phyloP scores from a whole-genome alignment of 1,284 basidiomycete genomes.

The Trametes hirsuta region DNA sequence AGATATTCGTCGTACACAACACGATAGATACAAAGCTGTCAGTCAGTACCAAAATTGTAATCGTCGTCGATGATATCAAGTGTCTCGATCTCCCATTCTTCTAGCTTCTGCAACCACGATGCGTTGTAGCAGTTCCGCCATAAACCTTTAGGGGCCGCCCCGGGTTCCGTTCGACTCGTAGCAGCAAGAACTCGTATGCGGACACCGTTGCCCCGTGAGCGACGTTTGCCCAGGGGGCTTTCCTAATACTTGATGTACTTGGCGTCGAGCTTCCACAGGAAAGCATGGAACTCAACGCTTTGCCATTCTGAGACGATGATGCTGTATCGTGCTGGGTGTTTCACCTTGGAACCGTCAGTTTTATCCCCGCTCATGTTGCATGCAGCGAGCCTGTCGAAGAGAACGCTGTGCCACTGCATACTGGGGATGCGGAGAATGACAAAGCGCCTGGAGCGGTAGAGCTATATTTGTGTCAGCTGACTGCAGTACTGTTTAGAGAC shows the following conservation, averaged over 20 bases:
- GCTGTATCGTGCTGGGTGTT: background rate
- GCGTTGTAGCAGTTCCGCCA: background rate
- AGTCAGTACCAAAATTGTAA: background rate
- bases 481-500: too few relatives aligned
- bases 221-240: background rate
- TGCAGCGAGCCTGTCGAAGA: background rate
- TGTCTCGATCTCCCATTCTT: background rate
- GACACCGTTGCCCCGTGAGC: background rate
- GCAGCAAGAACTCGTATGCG: background rate
- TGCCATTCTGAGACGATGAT: background rate
- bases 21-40: background rate
- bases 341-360: background rate
- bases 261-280: background rate
- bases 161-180: background rate
- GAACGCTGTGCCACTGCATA: background rate
- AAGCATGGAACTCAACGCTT: background rate
- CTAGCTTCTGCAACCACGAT: background rate
- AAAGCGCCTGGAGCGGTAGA: too few relatives aligned
- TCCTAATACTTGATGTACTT: background rate
- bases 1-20: too few relatives aligned
- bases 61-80: background rate
- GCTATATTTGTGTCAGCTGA: too few relatives aligned
- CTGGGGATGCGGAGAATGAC: too few relatives aligned
- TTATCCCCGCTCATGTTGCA: background rate
- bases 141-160: background rate